phyloP scores from a whole-genome alignment of 129 eudicot genomes.

The Saposhnikovia divaricata region DNA sequence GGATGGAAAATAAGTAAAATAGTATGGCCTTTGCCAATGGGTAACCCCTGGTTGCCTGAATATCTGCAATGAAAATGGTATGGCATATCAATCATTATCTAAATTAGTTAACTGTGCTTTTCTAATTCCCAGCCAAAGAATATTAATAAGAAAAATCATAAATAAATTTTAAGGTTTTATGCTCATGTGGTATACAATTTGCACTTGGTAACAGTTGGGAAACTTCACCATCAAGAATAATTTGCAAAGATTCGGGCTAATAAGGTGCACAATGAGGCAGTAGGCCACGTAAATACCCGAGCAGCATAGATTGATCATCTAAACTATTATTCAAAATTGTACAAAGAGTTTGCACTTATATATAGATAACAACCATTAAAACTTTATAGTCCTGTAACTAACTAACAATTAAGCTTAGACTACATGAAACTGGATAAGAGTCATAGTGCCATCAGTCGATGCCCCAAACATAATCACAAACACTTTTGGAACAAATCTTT shows the following conservation, averaged over 20 bases:
- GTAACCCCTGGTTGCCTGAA: constrained; percentile 86
- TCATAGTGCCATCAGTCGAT: not conserved
- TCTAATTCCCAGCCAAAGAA: not conserved
- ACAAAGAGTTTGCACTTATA: not conserved
- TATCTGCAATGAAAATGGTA: constrained; percentile 39
- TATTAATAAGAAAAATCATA: not conserved
- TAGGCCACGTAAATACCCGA: constrained; percentile 80
- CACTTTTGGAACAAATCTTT: not conserved
- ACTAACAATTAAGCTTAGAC: not conserved
- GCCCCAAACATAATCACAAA: not conserved
- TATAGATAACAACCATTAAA: not conserved
- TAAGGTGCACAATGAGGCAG: constrained; percentile 81
- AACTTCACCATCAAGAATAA: constrained; percentile 70
- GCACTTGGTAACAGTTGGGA: too few relatives aligned
- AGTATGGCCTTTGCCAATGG: constrained; percentile 97
- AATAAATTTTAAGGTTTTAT: not conserved
- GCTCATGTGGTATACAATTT: too few relatives aligned
- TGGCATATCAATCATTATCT: not conserved
- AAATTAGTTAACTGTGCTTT: not conserved
- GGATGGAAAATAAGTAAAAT: constrained; percentile 70
- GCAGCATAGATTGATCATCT: constrained; percentile 38
- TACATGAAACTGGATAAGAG: not conserved
- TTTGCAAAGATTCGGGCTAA: constrained; percentile 72
- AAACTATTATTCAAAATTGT: not conserved
- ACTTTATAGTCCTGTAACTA: not conserved